Evolutionary conservation across 768 basidiomycete genomes (phyloP).

Genomic region (Coprinopsis strossmayeri): DNA sequence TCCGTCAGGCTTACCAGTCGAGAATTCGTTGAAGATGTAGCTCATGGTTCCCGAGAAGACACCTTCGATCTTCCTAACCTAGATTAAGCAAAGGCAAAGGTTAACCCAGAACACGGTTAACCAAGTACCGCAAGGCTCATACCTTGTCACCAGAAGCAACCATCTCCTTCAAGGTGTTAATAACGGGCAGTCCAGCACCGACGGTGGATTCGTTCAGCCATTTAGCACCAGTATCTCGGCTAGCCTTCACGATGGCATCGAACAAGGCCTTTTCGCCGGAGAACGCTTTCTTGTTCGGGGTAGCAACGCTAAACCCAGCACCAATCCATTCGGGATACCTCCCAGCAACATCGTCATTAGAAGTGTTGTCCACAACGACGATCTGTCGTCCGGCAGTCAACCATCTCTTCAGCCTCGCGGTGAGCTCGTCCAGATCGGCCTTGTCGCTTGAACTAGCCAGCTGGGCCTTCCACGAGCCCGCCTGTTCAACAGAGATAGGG

Average conservation of each 20-base stretch:
- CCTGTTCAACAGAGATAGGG: slow-evolving; percentile 27
- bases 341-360: slow-evolving; percentile 72
- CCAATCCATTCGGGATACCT: slow-evolving; percentile 77
- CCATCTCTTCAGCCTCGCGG: slow-evolving; percentile 39
- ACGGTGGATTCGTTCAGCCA: slow-evolving; percentile 89
- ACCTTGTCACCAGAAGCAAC: slow-evolving; percentile 91
- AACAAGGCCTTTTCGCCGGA: slow-evolving; percentile 68
- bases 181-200: slow-evolving; percentile 90
- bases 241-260: slow-evolving; percentile 56
- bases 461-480: slow-evolving; percentile 28
- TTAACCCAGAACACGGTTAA: background rate
- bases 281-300: slow-evolving; percentile 97
- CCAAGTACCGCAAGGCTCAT: slow-evolving; percentile 9
- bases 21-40: slow-evolving; percentile 98
- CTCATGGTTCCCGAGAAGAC: slow-evolving; percentile 97
- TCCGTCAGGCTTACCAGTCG: slow-evolving; percentile 55
- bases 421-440: slow-evolving; percentile 41
- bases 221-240: slow-evolving; percentile 50
- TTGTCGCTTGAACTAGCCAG: slow-evolving; percentile 36
- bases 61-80: slow-evolving; percentile 91
- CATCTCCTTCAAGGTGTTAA: slow-evolving; percentile 88
- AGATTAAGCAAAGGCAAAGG: background rate
- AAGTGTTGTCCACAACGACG: slow-evolving; percentile 89
- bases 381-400: slow-evolving; percentile 29
- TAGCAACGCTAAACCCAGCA: slow-evolving; percentile 81